Conservation (phyloP, 495 filamentous ascomycete species). For the Aspergillus carlsbadensis region DNA sequence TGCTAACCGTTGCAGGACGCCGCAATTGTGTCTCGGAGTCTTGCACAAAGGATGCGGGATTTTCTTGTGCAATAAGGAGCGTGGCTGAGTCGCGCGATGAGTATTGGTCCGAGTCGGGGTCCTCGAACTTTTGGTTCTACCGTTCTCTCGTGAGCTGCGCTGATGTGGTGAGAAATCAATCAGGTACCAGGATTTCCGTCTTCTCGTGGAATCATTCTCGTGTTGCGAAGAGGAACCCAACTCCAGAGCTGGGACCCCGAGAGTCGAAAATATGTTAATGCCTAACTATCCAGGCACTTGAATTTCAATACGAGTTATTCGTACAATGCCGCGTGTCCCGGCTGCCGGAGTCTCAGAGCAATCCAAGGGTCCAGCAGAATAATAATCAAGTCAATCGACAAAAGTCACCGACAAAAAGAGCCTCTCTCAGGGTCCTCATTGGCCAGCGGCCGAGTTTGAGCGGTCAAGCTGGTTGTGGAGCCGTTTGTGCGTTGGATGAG, state of each 20-base stretch:
- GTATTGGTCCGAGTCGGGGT: not conserved
- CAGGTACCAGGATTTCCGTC: not conserved
- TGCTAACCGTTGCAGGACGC: too few relatives aligned
- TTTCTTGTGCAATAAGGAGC: too few relatives aligned
- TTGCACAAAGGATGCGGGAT: too few relatives aligned
- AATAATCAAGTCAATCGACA: not conserved
- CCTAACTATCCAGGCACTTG: not conserved
- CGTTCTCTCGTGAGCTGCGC: not conserved
- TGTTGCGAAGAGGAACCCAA: too few relatives aligned
- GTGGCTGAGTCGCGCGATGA: not conserved
- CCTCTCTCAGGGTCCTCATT: not conserved
- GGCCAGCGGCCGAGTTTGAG: not conserved
- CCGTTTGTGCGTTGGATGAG: not conserved
- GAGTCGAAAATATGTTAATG: not conserved
- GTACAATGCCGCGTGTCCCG: conserved; percentile 1
- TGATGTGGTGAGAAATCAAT: not conserved
- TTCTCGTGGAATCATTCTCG: not conserved
- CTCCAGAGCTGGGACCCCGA: too few relatives aligned
- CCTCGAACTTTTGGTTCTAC: not conserved
- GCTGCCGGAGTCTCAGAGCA: not conserved
- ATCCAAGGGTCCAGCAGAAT: not conserved
- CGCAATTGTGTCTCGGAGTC: too few relatives aligned
- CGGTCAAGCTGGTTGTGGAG: not conserved
- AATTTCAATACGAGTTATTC: not conserved
- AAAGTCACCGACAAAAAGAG: not conserved